Conservation (phyloP, 2,329 filamentous ascomycete genomes). For the Fusarium musae region DNA sequence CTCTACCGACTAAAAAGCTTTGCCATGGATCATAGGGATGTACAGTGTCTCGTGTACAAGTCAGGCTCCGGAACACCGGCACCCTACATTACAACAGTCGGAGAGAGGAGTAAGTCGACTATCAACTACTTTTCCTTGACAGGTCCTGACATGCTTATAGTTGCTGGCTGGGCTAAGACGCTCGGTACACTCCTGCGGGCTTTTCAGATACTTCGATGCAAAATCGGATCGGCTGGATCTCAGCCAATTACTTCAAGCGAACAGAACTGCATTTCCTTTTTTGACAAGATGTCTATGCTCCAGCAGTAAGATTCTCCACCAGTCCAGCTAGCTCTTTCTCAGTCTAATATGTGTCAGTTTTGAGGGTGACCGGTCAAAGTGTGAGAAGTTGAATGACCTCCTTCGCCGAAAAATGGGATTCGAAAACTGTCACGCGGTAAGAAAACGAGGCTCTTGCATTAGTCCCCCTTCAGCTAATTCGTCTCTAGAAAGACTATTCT, state of each 20-base stretch:
- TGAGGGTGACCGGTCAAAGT: background rate
- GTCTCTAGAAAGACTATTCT: background rate
- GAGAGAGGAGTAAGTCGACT: background rate
- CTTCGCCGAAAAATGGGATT: background rate
- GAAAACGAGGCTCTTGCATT: background rate
- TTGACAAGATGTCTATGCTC: background rate
- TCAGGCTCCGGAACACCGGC: background rate
- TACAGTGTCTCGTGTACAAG: background rate
- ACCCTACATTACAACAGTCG: background rate
- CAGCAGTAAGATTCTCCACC: background rate
- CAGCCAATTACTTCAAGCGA: background rate
- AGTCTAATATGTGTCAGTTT: background rate
- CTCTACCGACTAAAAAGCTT: background rate
- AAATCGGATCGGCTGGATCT: background rate
- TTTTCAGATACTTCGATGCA: background rate
- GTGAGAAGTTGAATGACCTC: background rate
- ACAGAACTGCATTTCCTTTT: background rate
- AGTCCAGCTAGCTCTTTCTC: accelerated
- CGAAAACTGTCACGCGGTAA: background rate
- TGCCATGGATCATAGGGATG: background rate
- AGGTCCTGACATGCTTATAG: background rate
- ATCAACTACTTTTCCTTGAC: accelerated
- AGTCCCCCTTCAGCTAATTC: background rate
- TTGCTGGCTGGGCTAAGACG: background rate
- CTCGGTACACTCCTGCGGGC: accelerated